These are phyloP conservation scores for Crassisporium funariophilum DNA, from an alignment of 768 basidiomycete genomes.

Conservation along the genomic window DNA sequence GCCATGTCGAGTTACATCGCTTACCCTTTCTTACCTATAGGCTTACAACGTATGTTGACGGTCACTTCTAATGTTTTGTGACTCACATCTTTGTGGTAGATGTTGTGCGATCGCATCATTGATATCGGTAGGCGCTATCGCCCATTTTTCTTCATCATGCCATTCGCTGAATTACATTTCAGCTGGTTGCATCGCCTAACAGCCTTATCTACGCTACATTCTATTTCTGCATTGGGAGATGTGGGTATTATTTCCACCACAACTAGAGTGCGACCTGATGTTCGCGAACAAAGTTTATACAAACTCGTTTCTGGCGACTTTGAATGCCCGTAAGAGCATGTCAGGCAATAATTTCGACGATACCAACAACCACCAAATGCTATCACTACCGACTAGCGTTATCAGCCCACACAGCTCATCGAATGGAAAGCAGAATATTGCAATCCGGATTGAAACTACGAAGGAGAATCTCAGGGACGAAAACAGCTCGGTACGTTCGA, in stretches of 20 bases:
- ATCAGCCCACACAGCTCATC: constrained; percentile 16
- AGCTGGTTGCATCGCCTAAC: constrained; percentile 41
- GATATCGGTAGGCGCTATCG: constrained; percentile 37
- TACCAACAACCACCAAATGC: constrained; percentile 30
- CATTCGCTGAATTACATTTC: not conserved
- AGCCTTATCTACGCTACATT: constrained; percentile 52
- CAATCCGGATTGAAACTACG: constrained; percentile 39
- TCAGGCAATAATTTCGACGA: constrained; percentile 28
- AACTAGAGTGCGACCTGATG: no score
- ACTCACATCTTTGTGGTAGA: constrained; percentile 21
- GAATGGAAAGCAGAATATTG: constrained; percentile 24
- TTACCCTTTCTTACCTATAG: constrained; percentile 20
- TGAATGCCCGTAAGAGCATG: constrained; percentile 48
- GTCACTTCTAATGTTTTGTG: not conserved
- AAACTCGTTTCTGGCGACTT: constrained; percentile 53
- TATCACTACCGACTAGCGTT: constrained; percentile 32
- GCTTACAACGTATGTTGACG: constrained; percentile 35
- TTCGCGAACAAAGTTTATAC: constrained; percentile 41
- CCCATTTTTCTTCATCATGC: not conserved
- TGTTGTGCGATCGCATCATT: constrained; percentile 51
- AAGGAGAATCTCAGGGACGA: constrained; percentile 6
- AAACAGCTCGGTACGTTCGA: not conserved
- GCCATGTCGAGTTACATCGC: not conserved
- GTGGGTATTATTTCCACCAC: constrained; percentile 28
- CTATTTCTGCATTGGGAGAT: constrained; percentile 54